A percentile compares a stretch with the other conserved stretches of the same genome.
Evolutionary conservation across 768 basidiomycete species (phyloP).

Genomic region (Amanita inopinata): DNA sequence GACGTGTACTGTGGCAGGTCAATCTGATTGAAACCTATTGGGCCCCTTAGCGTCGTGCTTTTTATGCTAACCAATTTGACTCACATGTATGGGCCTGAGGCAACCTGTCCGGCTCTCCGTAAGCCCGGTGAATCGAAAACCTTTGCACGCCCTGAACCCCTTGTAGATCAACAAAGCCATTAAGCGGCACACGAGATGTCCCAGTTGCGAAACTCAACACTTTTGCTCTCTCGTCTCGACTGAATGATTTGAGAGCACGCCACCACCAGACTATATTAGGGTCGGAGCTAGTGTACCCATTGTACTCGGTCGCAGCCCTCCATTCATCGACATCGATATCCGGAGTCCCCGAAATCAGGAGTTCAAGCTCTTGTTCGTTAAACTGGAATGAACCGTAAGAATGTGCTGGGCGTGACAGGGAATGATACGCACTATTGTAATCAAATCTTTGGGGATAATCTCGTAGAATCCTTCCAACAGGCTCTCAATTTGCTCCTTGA

Average conservation of each 20-base stretch:
- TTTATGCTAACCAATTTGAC: constrained; percentile 18
- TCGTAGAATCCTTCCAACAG: constrained; percentile 91
- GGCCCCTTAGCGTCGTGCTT: constrained; percentile 12
- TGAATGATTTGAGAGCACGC: constrained; percentile 96
- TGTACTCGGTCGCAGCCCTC: constrained; percentile 88
- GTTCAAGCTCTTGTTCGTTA: constrained; percentile 89
- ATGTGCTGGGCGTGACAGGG: constrained; percentile 6
- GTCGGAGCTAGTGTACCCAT: constrained; percentile 79
- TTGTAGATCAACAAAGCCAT: constrained; percentile 92
- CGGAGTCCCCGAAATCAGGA: constrained; percentile 94
- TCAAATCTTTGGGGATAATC: constrained; percentile 93
- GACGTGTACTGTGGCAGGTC: constrained; percentile 92
- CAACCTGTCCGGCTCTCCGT: constrained; percentile 74
- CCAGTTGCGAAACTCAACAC: constrained; percentile 96
- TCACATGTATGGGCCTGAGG: constrained; percentile 87
- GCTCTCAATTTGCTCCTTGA: constrained; percentile 91
- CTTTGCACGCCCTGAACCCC: constrained; percentile 90
- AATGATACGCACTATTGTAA: constrained; percentile 66
- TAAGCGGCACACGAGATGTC: constrained; percentile 86
- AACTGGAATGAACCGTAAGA: constrained; percentile 40
- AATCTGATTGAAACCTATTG: constrained; percentile 83
- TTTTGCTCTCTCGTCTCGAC: constrained; percentile 92
- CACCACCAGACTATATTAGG: constrained; percentile 99
- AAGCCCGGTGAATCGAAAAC: constrained; percentile 93
- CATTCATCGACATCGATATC: constrained; percentile 98